Evolutionary conservation across 352 stramenopile genomes (phyloP).

Genomic region (Phytophthora pistaciae): DNA sequence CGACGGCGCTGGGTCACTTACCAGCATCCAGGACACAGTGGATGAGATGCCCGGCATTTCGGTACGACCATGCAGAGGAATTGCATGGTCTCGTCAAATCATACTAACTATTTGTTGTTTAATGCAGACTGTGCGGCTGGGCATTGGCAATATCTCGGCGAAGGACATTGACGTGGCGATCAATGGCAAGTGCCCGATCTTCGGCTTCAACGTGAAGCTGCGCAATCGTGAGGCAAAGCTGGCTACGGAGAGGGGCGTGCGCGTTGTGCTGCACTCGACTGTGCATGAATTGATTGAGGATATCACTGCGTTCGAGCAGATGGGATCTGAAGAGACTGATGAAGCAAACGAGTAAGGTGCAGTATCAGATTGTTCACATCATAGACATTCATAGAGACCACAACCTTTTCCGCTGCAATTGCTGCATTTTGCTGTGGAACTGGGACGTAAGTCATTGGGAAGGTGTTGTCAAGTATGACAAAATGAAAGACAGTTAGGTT

Average conservation of each 20-base stretch:
- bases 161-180: constrained; percentile 87
- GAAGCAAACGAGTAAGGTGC: constrained; percentile 12
- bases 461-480: neutral
- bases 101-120: constrained; percentile 8
- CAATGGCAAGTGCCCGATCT: constrained; percentile 85
- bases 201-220: constrained; percentile 86
- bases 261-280: constrained; percentile 71
- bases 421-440: neutral
- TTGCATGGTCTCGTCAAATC: neutral
- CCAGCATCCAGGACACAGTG: constrained; percentile 87
- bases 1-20: constrained; percentile 79
- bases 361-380: neutral
- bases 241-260: constrained; percentile 63
- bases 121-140: constrained; percentile 74
- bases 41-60: constrained; percentile 73
- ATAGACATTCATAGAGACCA: constrained; percentile 10
- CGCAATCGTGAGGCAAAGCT: constrained; percentile 67
- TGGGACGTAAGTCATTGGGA: neutral
- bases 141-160: constrained; percentile 80
- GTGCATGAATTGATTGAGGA: constrained; percentile 87
- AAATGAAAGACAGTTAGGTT: neutral
- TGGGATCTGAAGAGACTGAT: constrained; percentile 11
- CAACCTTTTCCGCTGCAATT: neutral
- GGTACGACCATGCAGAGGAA: constrained; percentile 28
- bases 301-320: constrained; percentile 59